Evolutionary conservation across 352 stramenopile genomes (phyloP).

Genomic region (Thraustochytrium sp.): DNA sequence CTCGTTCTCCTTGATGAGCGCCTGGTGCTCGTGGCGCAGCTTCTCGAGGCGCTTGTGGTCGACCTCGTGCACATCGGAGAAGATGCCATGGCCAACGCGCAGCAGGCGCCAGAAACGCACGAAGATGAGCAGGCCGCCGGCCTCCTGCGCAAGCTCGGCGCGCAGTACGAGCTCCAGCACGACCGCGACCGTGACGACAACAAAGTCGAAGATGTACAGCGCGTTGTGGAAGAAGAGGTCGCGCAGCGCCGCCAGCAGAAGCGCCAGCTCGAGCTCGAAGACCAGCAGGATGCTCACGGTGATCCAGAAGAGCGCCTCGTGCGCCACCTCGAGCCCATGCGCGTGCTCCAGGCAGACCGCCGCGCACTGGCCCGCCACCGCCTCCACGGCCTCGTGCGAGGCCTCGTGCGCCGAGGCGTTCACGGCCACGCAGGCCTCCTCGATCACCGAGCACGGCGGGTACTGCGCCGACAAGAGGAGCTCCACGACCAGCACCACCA

Average conservation of each 20-base stretch:
- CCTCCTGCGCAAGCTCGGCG: not conserved
- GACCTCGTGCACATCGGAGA: conserved; percentile 22
- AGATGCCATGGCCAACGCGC: conserved; percentile 20
- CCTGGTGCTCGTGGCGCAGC: conserved; percentile 13
- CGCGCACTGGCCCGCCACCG: not conserved
- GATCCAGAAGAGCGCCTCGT: conserved; percentile 15
- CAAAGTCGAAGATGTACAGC: conserved; percentile 38
- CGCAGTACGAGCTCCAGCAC: not conserved
- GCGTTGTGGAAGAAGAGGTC: conserved; percentile 5
- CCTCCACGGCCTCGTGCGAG: not conserved
- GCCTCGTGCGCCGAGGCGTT: not conserved
- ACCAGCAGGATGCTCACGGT: not conserved
- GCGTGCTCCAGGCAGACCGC: not conserved
- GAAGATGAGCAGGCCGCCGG: conserved; percentile 11
- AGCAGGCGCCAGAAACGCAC: conserved; percentile 15
- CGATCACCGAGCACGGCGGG: not conserved
- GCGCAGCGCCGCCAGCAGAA: not conserved
- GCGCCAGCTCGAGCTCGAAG: conserved; percentile 21
- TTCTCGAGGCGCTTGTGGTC: conserved; percentile 28
- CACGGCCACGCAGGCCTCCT: not conserved
- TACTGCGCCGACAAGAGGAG: not conserved
- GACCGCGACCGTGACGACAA: conserved; percentile 16
- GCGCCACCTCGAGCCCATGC: not conserved
- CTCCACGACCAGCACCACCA: not conserved
- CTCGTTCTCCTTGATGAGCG: not conserved